Percentiles rank a stretch among this genome's conserved stretches.
Conservation (phyloP, 2,329 filamentous ascomycete genomes). For the Chaetomium olivaceum region DNA sequence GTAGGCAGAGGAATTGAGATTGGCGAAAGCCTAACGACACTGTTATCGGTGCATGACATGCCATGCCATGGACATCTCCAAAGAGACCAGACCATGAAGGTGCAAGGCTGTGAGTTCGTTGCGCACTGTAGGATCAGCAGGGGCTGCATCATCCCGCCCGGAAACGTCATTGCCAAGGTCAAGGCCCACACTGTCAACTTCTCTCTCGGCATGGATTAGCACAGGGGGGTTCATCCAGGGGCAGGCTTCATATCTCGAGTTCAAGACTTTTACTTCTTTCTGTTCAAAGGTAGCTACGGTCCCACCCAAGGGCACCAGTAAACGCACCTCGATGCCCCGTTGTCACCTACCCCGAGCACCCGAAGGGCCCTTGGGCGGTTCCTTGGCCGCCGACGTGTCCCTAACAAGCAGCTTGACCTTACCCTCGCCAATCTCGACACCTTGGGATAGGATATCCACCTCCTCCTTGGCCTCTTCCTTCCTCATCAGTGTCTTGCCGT, state of each 20-base stretch:
- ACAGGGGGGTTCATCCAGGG: not conserved
- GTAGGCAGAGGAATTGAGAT: not conserved
- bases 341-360: constrained; percentile 47
- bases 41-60: not conserved
- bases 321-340: not conserved
- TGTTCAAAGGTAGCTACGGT: constrained; percentile 2
- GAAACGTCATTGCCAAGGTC: constrained; percentile 13
- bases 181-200: not conserved
- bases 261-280: constrained; percentile 8
- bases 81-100: not conserved
- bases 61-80: not conserved
- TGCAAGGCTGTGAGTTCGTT: not conserved
- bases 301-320: not conserved
- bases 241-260: not conserved
- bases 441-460: constrained; percentile 62
- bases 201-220: not conserved
- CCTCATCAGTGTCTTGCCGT: constrained; percentile 43
- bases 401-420: constrained; percentile 66
- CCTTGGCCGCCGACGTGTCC: constrained; percentile 43
- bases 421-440: constrained; percentile 67
- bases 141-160: not conserved
- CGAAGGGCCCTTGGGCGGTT: constrained; percentile 59
- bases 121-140: constrained; percentile 11
- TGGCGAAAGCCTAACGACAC: not conserved
- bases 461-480: constrained; percentile 45